These are phyloP conservation scores for Platismatia glauca DNA, from an alignment of 495 filamentous ascomycete genomes.

Conservation along the genomic window DNA sequence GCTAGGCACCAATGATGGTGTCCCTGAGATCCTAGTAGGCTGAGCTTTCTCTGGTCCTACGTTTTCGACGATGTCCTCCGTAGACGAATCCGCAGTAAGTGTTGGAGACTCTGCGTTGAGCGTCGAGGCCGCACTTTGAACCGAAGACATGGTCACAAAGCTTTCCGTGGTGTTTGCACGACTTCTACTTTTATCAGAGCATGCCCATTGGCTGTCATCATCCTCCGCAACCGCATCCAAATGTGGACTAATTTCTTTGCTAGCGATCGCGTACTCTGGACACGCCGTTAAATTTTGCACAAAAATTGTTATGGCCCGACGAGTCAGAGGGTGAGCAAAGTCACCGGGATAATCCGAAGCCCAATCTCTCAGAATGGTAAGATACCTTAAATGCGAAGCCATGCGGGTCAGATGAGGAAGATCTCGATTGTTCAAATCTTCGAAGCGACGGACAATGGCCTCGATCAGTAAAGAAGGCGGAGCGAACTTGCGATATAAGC, in stretches of 20 bases:
- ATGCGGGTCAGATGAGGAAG: conserved; percentile 55
- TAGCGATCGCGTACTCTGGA: conserved; percentile 69
- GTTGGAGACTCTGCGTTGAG: conserved; percentile 17
- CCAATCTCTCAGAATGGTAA: conserved; percentile 83
- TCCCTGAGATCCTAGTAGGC: conserved; percentile 37
- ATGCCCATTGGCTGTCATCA: conserved; percentile 67
- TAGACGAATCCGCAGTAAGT: conserved; percentile 17
- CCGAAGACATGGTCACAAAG: conserved; percentile 19
- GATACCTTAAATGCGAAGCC: conserved; percentile 69
- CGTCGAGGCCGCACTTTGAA: conserved; percentile 16
- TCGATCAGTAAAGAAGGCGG: conserved; percentile 66
- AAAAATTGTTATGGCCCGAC: conserved; percentile 60
- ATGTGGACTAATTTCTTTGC: conserved; percentile 67
- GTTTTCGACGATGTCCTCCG: conserved; percentile 23
- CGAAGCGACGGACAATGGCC: conserved; percentile 64
- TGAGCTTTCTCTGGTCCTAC: conserved; percentile 33
- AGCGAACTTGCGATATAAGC: conserved; percentile 91
- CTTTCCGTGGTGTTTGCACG: conserved; percentile 22
- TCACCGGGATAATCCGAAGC: conserved; percentile 84
- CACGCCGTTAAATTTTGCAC: conserved; percentile 57
- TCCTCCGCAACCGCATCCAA: conserved; percentile 59
- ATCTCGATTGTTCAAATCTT: conserved; percentile 50
- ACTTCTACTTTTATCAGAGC: conserved; percentile 20
- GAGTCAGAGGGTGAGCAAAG: conserved; percentile 73
- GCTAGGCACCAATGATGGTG: conserved; percentile 36